These are phyloP conservation scores for Funneliformis mosseae DNA, from an alignment of 192 early-diverging fungal genomes.

Conservation along the genomic window DNA sequence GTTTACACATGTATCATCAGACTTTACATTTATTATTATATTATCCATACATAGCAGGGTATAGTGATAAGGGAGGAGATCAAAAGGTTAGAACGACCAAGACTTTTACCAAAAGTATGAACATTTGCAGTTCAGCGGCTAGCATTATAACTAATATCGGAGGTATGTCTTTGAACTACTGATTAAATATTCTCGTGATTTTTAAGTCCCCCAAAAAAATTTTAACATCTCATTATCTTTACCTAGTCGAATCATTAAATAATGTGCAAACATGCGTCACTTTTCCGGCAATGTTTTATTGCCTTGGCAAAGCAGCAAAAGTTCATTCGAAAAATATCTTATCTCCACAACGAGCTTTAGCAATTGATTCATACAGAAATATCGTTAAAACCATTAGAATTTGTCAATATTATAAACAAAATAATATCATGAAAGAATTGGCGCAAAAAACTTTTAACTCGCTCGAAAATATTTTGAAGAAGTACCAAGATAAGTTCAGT, in stretches of 20 bases:
- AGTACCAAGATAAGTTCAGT: constrained; percentile 9
- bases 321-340: constrained; percentile 22
- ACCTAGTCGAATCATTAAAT: constrained; percentile 18
- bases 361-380: constrained; percentile 11
- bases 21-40: constrained; percentile 12
- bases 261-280: constrained; percentile 17
- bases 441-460: constrained; percentile 15
- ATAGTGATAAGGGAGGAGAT: neutral
- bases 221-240: neutral
- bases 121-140: constrained; percentile 14
- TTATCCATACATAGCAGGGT: constrained; percentile 26
- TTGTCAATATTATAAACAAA: constrained; percentile 17
- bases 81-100: neutral
- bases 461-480: constrained; percentile 6
- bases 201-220: neutral
- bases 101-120: constrained; percentile 20
- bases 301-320: constrained; percentile 27
- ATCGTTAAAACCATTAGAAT: constrained; percentile 19
- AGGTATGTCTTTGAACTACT: no score
- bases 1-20: constrained; percentile 26
- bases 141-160: constrained; percentile 24
- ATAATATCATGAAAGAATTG: constrained; percentile 26
- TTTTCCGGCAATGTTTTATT: constrained; percentile 30
- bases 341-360: constrained; percentile 17
- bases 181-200: no score